A percentile compares a stretch with the other conserved stretches of the same genome.
phyloP scores from a whole-genome alignment of 1,284 basidiomycete genomes.

The Puccinia hordei region DNA sequence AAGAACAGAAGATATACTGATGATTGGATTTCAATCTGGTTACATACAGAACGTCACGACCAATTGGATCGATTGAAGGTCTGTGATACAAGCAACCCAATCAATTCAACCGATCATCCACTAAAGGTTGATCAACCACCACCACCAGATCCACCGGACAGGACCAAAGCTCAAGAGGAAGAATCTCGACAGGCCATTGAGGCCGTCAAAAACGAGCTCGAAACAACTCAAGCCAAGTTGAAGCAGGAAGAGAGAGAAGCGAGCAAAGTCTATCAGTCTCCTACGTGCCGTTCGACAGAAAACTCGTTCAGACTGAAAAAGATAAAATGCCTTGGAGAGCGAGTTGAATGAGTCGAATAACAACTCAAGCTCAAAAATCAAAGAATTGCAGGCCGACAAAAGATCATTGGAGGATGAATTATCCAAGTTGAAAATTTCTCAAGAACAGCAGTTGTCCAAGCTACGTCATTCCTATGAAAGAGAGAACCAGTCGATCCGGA shows the following conservation, averaged over 20 bases:
- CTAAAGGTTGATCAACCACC: slow-evolving; percentile 28
- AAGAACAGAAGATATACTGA: too few species aligned
- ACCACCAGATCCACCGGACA: slow-evolving; percentile 21
- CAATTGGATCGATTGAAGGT: slow-evolving; percentile 36
- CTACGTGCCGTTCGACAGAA: slow-evolving; percentile 49
- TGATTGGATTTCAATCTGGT: background rate
- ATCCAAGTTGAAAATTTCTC: background rate
- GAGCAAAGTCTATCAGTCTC: slow-evolving; percentile 49
- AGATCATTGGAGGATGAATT: slow-evolving; percentile 35
- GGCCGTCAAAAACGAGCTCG: slow-evolving; percentile 15
- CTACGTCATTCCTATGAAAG: slow-evolving; percentile 46
- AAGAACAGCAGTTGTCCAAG: slow-evolving; percentile 45
- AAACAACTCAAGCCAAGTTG: slow-evolving; percentile 26
- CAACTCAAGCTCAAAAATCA: background rate
- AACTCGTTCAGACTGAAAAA: slow-evolving; percentile 45
- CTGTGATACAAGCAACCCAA: slow-evolving; percentile 23
- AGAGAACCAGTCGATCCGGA: slow-evolving; percentile 34
- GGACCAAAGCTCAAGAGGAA: background rate
- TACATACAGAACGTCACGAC: slow-evolving; percentile 25
- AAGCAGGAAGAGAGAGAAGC: slow-evolving; percentile 50
- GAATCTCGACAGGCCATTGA: background rate
- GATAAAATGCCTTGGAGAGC: slow-evolving; percentile 34
- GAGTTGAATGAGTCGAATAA: slow-evolving; percentile 25
- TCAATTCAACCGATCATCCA: background rate
- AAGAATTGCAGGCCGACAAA: slow-evolving; percentile 39